Base-by-base conservation (phyloP, 1,284 basidiomycete genomes). In the Abortiporus biennis region DNA sequence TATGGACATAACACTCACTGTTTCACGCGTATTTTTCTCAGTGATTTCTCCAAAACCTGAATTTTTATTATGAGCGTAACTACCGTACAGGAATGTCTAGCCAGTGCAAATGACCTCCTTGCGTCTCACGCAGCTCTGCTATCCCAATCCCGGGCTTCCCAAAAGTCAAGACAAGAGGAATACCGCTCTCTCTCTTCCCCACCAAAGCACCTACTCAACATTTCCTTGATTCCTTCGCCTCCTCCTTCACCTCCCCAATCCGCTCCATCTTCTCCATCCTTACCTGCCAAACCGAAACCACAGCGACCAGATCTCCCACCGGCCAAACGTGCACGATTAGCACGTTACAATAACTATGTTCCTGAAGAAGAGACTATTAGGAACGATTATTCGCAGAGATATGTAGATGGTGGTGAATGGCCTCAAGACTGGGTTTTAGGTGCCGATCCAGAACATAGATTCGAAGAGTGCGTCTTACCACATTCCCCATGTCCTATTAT, bases 351-450 rank as follows among this genome's bases (percentile, higher is more conserved):
- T 32, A 91, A 91, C 56, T 93, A 92, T 52, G 74, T 91, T 9
- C 81, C 88, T 1, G 86, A 92, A 51, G 95, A 97, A 59, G 92
- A 97, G 59, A 95, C 92, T 0, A 85, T 99, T 36, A 74, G 93
- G 40, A 98, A 96, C 59, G 93, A 98, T 66, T 95, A 96, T 57
- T 90, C 87, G 1, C 84, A 88, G 62, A 71, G 85, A 53, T 98
- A 95, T 61, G 90, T 94, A 32, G 84, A 90, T 50, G 78, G 85
- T 2, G 92, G 92, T 6, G 84, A 90, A 51, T 90, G 90, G 80
- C 90, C 92, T 1, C 90, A 93, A 61, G 84, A 95, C 57, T 90
- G 84, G 77, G 86, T 97, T 12, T 67, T 92, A 4, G 92, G 92
- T 21, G 87, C 89, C 2, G 85, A 85, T 47, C 84, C 86, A 13